A percentile compares a stretch with the other conserved stretches of the same genome.
Conservation (phyloP, 441 rosid species). For the Lepidium campestre region DNA sequence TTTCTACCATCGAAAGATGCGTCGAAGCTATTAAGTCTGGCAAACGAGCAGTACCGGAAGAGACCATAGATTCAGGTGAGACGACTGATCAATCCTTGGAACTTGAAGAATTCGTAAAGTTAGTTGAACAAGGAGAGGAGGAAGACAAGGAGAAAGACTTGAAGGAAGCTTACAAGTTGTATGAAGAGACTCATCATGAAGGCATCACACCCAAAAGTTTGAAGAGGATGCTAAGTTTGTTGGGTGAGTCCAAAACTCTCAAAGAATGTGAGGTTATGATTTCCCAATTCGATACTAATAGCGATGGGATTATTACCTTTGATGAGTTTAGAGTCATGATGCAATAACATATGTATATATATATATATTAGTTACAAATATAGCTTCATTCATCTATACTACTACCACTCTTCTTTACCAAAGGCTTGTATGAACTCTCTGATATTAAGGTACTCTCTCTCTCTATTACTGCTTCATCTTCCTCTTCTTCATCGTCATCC, state of each 20-base stretch:
- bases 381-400: slow-evolving; percentile 9
- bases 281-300: slow-evolving; percentile 48
- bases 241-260: slow-evolving; percentile 46
- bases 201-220: slow-evolving; percentile 68
- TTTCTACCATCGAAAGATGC: slow-evolving; percentile 37
- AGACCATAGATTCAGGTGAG: slow-evolving; percentile 30
- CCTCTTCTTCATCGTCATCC: slow-evolving; percentile 37
- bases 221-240: slow-evolving; percentile 54
- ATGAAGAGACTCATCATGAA: slow-evolving; percentile 45
- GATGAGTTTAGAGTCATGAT: slow-evolving; percentile 77
- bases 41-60: slow-evolving; percentile 31
- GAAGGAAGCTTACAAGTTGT: slow-evolving; percentile 62
- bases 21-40: slow-evolving; percentile 39
- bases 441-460: slow-evolving; percentile 38
- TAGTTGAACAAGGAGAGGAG: slow-evolving; percentile 51
- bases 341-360: slow-evolving; percentile 10
- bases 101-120: slow-evolving; percentile 53
- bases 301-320: slow-evolving; percentile 72
- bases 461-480: slow-evolving; percentile 20
- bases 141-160: slow-evolving; percentile 57
- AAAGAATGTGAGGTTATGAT: slow-evolving; percentile 62
- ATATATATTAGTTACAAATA: neutral
- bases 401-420: slow-evolving; percentile 34
- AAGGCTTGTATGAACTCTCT: slow-evolving; percentile 76
- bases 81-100: slow-evolving; percentile 51